Evolutionary conservation across 2,329 filamentous ascomycete genomes (phyloP), one percentile per base, ranked within the genome.

Genomic region (Thelonectria blattea): DNA sequence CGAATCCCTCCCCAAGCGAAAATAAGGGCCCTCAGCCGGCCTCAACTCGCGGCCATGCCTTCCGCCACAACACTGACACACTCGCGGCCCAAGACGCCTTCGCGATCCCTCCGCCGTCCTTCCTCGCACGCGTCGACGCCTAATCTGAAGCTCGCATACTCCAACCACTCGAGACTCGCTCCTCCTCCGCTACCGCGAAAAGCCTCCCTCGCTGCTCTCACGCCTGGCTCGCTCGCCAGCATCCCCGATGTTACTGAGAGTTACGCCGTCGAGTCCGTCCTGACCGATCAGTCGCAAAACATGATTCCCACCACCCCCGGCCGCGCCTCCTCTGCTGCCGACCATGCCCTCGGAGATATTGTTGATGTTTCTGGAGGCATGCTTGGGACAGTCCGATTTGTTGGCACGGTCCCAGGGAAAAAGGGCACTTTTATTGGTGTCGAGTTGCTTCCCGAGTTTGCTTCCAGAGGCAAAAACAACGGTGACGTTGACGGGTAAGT

Each of bases 341-440:
- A 80, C 62, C 76, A 96, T 62, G 84, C 88, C 65, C 83, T 95
- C 42, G 94, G 94, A 66, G 94, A 97, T 73, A 76, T 83, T 34
- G 94, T 97, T 63, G 93, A 97, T 68, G 94, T 97, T 48, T 93
- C 94, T 2, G 95, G 95, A 43, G 92, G 90, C 74, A 97, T 99
- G 93, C 82, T 90, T 67, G 95, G 95, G 50, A 90, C 87, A 2
- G 89, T 98, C 67, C 94, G 91, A 74, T 99, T 97, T 73, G 82
- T 98, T 63, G 95, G 95, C 46, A 82, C 83, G 41, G 94, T 99
- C 42, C 86, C 88, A 68, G 93, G 93, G 64, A 97, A 97, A 81
- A 92, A 91, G 68, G 95, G 95, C 52, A 85, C 86, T 18, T 99
- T 99, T 81, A 93, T 92, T 32, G 95, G 95, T 47, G 91, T 99